phyloP scores from a whole-genome alignment of 257 asterid species.

The Nicotiana otophora region DNA sequence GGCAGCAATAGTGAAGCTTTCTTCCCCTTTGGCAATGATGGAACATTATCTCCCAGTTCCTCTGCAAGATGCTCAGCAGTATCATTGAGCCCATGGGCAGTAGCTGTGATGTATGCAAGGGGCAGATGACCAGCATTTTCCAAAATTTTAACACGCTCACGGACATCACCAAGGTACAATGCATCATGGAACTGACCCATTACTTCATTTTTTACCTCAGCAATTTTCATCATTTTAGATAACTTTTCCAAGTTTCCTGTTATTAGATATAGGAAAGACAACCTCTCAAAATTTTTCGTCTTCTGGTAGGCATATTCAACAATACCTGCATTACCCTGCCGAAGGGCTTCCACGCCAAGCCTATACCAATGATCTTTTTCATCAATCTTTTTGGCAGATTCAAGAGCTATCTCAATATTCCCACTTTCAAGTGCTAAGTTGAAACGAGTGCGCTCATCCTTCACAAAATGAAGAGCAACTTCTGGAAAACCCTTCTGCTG shows the following conservation, averaged over 20 bases:
- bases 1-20: constrained; percentile 62
- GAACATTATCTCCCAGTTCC: constrained; percentile 64
- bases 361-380: constrained; percentile 93
- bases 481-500: constrained; percentile 99
- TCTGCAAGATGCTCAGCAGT: constrained; percentile 54
- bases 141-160: constrained; percentile 78
- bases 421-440: constrained; percentile 92
- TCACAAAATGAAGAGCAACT: constrained; percentile 94
- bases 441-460: constrained; percentile 87
- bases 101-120: constrained; percentile 69
- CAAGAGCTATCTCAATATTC: constrained; percentile 89
- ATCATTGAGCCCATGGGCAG: constrained; percentile 67
- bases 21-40: constrained; percentile 50
- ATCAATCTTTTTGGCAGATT: constrained; percentile 76
- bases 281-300: constrained; percentile 84
- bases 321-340: constrained; percentile 91
- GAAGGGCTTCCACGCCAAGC: constrained; percentile 93
- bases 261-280: constrained; percentile 74
- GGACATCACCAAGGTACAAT: constrained; percentile 74
- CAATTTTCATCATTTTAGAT: constrained; percentile 90
- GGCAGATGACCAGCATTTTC: constrained; percentile 79
- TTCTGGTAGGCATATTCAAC: constrained; percentile 92
- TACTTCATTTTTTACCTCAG: constrained; percentile 87
- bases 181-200: constrained; percentile 98
- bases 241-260: constrained; percentile 80